Evolutionary conservation across 352 stramenopile species (phyloP), one percentile per base, ranked within the genome.

Genomic region (Achlya hypogyna): DNA sequence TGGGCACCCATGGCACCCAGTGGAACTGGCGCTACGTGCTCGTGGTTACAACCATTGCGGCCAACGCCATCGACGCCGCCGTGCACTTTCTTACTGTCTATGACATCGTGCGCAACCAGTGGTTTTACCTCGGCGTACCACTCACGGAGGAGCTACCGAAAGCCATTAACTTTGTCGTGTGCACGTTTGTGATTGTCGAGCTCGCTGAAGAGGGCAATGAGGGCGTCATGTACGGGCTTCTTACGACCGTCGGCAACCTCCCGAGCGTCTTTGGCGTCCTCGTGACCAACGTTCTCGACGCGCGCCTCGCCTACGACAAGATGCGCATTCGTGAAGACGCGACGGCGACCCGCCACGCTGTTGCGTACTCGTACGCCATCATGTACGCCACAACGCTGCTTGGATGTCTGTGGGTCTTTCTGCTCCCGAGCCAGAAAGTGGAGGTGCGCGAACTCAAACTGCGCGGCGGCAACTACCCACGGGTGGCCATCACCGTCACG

Each of bases 51-150:
- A 84, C 73, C 1, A 69, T 84, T 38, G 60, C 79, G 32, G 68
- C 72, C 6, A 72, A 67, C 2, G 12, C 72, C 0, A 72, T 80
- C 0, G 79, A 87, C 29, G 74, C 69, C 14, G 53, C 78, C 28
- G 76, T 81, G 70, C 84, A 75, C 25, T 78, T 86, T 71, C 35
- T 84, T 0, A 77, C 78, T 5, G 75, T 75, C 1, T 87, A 77
- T 75, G 62, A 78, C 25, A 51, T 87, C 22, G 63, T 81, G 42
- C 76, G 78, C 42, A 85, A 73, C 54, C 79, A 84, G 51, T 87
- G 76, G 74, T 78, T 87, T 54, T 87, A 76, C 75, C 32, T 70
- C 14, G 22, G 29, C 34, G 70, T 62, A 22, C 31, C 45, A 35
- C 31, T 58, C 32, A 75, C 84, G 18, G 76, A 73, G 27, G 69